These are phyloP conservation scores for Coffea canephora DNA, from an alignment of 257 asterid genomes.

Conservation along the genomic window DNA sequence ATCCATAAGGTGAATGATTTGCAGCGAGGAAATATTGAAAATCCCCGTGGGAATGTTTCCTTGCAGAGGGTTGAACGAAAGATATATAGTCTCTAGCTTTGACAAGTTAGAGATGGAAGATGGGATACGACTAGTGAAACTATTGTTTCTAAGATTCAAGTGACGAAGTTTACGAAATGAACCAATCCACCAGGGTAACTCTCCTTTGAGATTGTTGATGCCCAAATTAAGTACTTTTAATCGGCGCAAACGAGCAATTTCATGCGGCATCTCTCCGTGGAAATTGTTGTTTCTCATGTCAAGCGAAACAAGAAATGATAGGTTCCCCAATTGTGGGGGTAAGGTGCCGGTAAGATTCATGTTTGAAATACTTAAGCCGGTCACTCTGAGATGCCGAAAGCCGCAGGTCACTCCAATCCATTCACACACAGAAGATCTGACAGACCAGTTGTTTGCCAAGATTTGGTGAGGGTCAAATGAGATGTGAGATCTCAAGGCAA, in stretches of 20 bases:
- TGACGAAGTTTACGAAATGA: not conserved
- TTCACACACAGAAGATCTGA: not conserved
- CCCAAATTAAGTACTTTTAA: not conserved
- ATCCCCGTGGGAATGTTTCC: conserved; percentile 32
- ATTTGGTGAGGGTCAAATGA: not conserved
- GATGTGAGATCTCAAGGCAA: not conserved
- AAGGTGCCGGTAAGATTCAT: not conserved
- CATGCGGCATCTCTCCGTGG: not conserved
- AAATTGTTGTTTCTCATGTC: not conserved
- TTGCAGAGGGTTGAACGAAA: conserved; percentile 15
- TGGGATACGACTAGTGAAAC: conserved; percentile 21
- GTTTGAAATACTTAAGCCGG: not conserved
- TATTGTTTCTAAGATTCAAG: conserved; percentile 3
- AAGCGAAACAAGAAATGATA: not conserved
- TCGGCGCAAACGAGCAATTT: not conserved
- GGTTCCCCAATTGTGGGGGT: conserved; percentile 1
- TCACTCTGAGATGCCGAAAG: conserved; percentile 2
- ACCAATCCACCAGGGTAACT: not conserved
- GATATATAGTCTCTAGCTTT: conserved; percentile 1
- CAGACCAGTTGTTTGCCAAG: conserved; percentile 10
- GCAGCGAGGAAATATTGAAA: conserved; percentile 22
- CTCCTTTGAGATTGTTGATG: not conserved
- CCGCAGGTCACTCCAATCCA: conserved; percentile 15
- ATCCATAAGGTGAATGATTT: not conserved
- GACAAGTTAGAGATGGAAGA: conserved; percentile 23